Evolutionary conservation across 495 filamentous ascomycete species (phyloP).

Genomic region (Aspergillus diversus): DNA sequence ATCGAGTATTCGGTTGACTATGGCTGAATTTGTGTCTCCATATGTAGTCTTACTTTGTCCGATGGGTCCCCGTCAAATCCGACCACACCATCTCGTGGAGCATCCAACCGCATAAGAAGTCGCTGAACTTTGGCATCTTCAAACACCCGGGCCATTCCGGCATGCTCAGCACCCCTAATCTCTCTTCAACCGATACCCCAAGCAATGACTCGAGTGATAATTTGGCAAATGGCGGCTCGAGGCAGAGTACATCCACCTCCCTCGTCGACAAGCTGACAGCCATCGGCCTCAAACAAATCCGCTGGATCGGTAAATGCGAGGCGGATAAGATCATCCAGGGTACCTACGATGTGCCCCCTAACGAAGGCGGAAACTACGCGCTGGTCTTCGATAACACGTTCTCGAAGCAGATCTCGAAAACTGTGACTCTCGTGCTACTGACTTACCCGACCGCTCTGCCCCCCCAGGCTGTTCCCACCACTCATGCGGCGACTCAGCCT

Average conservation of each 20-base stretch:
- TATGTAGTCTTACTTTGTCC: constrained; percentile 88
- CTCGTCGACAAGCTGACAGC: constrained; percentile 80
- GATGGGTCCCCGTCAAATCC: constrained; percentile 90
- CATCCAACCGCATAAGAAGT: constrained; percentile 95
- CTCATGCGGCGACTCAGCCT: constrained; percentile 56
- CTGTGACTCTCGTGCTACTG: constrained; percentile 88
- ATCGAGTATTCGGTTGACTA: no score
- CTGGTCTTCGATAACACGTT: constrained; percentile 99
- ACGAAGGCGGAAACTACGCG: constrained; percentile 89
- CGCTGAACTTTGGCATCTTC: constrained; percentile 96
- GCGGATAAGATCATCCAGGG: constrained; percentile 95
- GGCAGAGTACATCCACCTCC: constrained; percentile 56
- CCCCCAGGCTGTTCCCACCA: constrained; percentile 74
- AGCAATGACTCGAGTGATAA: constrained; percentile 50
- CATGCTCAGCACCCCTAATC: constrained; percentile 46
- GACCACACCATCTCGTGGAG: constrained; percentile 96
- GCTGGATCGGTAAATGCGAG: constrained; percentile 93
- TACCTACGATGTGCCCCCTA: constrained; percentile 73
- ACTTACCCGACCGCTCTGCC: constrained; percentile 86
- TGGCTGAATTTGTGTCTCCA: constrained; percentile 14
- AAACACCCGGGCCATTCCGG: constrained; percentile 81
- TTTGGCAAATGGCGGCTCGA: constrained; percentile 37
- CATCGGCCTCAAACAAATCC: constrained; percentile 83
- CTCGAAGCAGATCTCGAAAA: constrained; percentile 93
- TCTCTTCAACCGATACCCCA: constrained; percentile 45